Evolutionary conservation across 2,329 filamentous ascomycete genomes (phyloP).

Genomic region (Peltaster fructicola): DNA sequence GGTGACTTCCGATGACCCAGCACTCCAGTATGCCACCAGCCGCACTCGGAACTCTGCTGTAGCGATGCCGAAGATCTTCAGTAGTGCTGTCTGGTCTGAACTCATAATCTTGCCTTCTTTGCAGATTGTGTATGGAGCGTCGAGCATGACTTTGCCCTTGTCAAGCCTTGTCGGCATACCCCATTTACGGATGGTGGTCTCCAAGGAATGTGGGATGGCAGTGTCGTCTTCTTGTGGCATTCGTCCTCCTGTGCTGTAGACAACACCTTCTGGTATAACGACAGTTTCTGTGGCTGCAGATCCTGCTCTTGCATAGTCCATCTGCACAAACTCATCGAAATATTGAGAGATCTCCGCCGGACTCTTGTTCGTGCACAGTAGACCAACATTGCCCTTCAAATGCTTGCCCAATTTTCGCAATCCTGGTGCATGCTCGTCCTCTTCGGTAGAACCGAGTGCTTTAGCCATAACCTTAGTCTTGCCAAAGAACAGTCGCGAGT

Average conservation of each 20-base stretch:
- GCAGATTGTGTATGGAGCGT: conserved; percentile 59
- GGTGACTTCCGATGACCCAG: conserved; percentile 17
- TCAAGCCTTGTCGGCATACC: conserved; percentile 79
- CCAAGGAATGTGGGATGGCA: conserved; percentile 69
- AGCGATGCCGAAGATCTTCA: conserved; percentile 88
- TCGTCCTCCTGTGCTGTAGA: conserved; percentile 65
- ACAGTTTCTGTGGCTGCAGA: conserved; percentile 57
- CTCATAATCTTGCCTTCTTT: conserved; percentile 71
- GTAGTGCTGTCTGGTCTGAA: conserved; percentile 74
- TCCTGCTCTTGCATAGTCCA: conserved; percentile 85
- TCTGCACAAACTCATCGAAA: conserved; percentile 53
- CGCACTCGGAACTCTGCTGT: conserved; percentile 79
- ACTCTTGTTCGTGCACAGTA: conserved; percentile 72
- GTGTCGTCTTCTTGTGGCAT: conserved; percentile 67
- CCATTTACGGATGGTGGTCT: conserved; percentile 76
- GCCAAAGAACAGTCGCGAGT: conserved; percentile 90
- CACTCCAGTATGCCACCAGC: conserved; percentile 42
- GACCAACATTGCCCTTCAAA: conserved; percentile 67
- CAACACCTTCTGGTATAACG: conserved; percentile 62
- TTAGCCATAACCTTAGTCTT: conserved; percentile 99
- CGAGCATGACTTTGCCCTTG: conserved; percentile 71
- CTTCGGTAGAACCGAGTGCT: conserved; percentile 59
- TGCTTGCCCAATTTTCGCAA: conserved; percentile 51
- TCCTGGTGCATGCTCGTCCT: conserved; percentile 61
- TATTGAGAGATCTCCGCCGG: conserved; percentile 50